Base-by-base conservation (phyloP, 768 basidiomycete genomes). In the Coprinopsis strossmayeri region DNA sequence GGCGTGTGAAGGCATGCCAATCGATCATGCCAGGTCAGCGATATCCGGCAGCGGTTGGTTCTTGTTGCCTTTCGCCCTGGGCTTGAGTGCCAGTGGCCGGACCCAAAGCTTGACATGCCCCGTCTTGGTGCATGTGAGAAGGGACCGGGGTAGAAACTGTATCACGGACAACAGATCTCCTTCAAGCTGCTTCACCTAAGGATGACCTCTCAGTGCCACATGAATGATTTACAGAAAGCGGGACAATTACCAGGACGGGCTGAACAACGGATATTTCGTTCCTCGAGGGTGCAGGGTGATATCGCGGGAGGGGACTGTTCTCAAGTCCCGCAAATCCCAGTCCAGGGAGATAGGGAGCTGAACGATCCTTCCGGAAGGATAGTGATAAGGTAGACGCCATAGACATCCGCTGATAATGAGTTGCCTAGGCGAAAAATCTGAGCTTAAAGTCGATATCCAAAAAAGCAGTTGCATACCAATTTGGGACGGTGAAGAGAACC, bases 211-310 rank as follows among this genome's bases (percentile, higher is more conserved):
- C 21, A 40, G 35, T 41, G 15, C 30, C 28, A 39, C 53, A 21
- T n/a, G n/a, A n/a, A n/a, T n/a, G n/a, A n/a, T n/a, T n/a, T n/a
- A 56, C 30, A 28, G 39, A n/a, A 40, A 28, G 24, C 26, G 15
- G n/a, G 20, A 34, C 20, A 72, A 78, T 57, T 57, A 92, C 91
- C 54, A 95, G 66, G 32, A 95, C 91, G 20, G 94, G 92, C 58
- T 95, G 93, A 2, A 96, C 81, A 23, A 88, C 78, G 3, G 92
- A 85, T 9, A 95, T 83, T 55, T 96, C 94, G 54, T 87, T 92
- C 20, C 92, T 74, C 1, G 91, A 88, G 2, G 93, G 94, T 2
- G 95, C 89, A 21, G 89, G 81, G 56, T 97, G 95, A 57, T 84
- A 94, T 11, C 81, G 73, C 24, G 73, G 64, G 11, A 72, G 69